phyloP scores from a whole-genome alignment of 2,329 filamentous ascomycete species.

The Lasiodiplodia citricola region DNA sequence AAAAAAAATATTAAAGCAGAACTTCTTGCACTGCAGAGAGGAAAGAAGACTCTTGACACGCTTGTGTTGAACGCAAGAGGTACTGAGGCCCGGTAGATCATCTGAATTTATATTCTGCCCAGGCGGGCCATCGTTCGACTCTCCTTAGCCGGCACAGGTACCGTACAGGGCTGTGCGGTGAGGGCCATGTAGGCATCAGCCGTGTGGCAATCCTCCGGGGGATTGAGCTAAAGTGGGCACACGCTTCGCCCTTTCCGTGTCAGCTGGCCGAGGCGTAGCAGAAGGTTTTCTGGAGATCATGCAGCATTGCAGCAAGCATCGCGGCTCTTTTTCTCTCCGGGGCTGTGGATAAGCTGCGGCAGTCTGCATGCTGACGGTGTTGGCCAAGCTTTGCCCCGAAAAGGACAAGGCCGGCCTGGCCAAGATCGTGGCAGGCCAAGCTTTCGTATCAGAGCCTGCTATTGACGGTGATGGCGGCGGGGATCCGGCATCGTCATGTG shows the following conservation, averaged over 20 bases:
- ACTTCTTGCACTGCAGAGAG: neutral
- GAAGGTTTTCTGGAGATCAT: neutral
- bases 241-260: conserved; percentile 3
- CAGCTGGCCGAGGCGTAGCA: conserved; percentile 4
- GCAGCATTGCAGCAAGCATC: neutral
- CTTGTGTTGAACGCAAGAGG: neutral
- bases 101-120: neutral
- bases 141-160: neutral
- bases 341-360: neutral
- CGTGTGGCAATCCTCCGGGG: neutral
- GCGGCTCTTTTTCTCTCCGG: conserved; percentile 8
- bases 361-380: conserved; percentile 12
- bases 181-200: neutral
- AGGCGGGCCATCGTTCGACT: neutral
- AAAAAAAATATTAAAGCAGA: neutral
- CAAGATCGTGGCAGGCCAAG: neutral
- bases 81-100: neutral
- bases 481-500: conserved; percentile 15
- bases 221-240: neutral
- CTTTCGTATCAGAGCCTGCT: conserved; percentile 2
- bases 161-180: neutral
- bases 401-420: neutral
- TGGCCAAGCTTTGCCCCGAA: neutral
- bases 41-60: neutral
- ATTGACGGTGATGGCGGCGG: conserved; percentile 18